phyloP scores from a whole-genome alignment of 352 stramenopile species.

The Pythium periplocum region DNA sequence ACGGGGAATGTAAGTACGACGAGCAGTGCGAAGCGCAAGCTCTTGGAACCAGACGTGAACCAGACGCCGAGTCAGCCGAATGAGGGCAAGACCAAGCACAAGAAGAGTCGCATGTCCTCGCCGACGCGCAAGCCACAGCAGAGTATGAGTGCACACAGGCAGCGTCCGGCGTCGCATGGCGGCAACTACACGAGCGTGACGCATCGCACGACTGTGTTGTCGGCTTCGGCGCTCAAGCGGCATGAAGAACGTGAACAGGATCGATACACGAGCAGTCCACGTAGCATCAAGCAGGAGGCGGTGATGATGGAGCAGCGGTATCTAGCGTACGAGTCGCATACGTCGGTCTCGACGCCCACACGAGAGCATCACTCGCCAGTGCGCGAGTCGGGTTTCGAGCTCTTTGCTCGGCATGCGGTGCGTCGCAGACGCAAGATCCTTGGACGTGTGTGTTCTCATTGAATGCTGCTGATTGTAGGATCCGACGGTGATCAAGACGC shows the following conservation, averaged over 20 bases:
- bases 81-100: neutral
- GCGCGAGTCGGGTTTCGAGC: neutral
- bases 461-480: conserved; percentile 7
- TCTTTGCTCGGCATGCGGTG: conserved; percentile 18
- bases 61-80: neutral
- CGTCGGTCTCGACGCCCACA: conserved; percentile 2
- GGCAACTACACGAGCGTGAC: neutral
- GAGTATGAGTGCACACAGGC: neutral
- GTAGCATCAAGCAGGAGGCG: conserved; percentile 8
- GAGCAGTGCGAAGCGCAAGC: conserved; percentile 25
- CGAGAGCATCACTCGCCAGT: conserved; percentile 7
- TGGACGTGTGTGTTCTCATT: neutral
- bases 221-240: conserved; percentile 11
- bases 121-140: neutral
- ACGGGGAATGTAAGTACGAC: neutral
- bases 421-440: neutral
- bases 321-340: conserved; percentile 17
- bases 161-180: conserved; percentile 1
- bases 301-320: conserved; percentile 14
- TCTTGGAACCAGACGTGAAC: conserved; percentile 14
- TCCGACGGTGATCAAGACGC: conserved; percentile 13
- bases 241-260: conserved; percentile 10
- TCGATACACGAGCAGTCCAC: neutral
- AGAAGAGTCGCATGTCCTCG: conserved; percentile 17
- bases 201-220: conserved; percentile 3